Evolutionary conservation across 768 basidiomycete genomes (phyloP).

Genomic region (Lentinula boryana): DNA sequence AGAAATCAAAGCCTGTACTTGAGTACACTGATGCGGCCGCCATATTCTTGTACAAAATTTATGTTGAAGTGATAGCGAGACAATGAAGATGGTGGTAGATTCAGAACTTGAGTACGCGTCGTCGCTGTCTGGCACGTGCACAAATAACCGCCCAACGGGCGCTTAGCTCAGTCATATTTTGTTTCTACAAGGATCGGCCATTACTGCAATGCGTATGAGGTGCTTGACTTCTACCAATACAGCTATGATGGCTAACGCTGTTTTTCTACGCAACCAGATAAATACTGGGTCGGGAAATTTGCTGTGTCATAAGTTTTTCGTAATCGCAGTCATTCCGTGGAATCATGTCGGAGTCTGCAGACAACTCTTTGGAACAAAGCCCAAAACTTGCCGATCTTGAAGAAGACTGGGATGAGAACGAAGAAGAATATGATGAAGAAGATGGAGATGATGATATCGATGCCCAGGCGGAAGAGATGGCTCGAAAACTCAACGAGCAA

Average conservation of each 20-base stretch:
- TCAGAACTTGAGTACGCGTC: background rate
- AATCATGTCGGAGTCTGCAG: background rate
- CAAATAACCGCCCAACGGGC: background rate
- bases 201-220: too few relatives aligned
- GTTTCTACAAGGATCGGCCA: too few relatives aligned
- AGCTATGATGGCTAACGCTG: background rate
- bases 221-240: too few relatives aligned
- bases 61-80: background rate
- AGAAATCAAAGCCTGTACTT: slow-evolving; percentile 69
- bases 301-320: background rate
- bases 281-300: too few relatives aligned
- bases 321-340: background rate
- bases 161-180: background rate
- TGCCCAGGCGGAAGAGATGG: slow-evolving; percentile 71
- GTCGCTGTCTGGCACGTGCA: background rate
- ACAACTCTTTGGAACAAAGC: background rate
- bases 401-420: slow-evolving; percentile 35
- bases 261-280: too few relatives aligned
- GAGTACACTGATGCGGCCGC: slow-evolving; percentile 40
- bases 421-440: slow-evolving; percentile 29
- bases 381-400: background rate
- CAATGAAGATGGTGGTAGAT: background rate
- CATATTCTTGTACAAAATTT: slow-evolving; percentile 25
- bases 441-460: slow-evolving; percentile 33
- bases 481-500: slow-evolving; percentile 67